Evolutionary conservation across 2,329 filamentous ascomycete species (phyloP).

Genomic region (Fusarium sp.): DNA sequence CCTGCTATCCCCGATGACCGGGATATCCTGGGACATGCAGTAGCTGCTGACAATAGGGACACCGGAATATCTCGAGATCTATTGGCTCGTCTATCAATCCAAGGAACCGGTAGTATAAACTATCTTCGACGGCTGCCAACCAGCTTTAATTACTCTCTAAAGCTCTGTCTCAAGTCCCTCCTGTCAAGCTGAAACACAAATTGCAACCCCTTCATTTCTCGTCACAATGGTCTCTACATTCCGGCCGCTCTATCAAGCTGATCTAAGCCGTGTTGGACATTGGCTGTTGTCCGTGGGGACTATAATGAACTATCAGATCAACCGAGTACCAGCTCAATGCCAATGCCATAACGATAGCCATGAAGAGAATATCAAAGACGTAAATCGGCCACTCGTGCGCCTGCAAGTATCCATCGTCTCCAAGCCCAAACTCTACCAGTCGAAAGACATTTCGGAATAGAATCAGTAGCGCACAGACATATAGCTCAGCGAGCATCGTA

Average conservation of each 20-base stretch:
- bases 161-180: no score
- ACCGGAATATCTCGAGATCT: neutral
- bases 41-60: neutral
- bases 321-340: neutral
- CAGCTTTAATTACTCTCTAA: accelerated
- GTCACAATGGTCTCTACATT: no score
- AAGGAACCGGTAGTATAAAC: no score
- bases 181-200: no score
- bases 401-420: neutral
- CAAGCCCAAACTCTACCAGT: neutral
- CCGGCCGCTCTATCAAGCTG: no score
- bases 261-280: no score
- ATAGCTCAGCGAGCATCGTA: neutral
- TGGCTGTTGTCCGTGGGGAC: no score
- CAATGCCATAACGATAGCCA: neutral
- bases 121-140: neutral
- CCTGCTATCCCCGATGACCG: neutral
- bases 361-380: neutral
- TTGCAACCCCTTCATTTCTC: no score
- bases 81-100: neutral
- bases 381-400: neutral
- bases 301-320: neutral
- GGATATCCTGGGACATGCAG: neutral
- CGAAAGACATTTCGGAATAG: neutral
- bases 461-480: neutral